phyloP scores from a whole-genome alignment of 257 asterid species.

The Lavandula angustifolia region DNA sequence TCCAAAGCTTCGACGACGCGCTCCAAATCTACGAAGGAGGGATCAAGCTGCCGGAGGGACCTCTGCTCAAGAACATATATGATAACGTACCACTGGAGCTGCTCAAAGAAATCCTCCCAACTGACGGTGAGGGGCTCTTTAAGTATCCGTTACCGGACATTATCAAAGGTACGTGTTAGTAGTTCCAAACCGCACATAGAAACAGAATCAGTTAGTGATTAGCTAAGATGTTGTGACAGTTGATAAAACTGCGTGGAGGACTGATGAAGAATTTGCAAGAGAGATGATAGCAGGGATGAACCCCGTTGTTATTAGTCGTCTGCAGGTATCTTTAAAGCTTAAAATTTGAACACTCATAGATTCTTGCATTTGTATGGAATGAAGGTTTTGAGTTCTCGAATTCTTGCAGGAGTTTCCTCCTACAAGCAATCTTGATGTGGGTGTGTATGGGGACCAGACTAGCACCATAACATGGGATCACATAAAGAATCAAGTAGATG shows the following conservation, averaged over 20 bases:
- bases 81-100: slow-evolving; percentile 50
- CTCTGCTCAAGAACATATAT: slow-evolving; percentile 26
- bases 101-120: slow-evolving; percentile 47
- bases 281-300: slow-evolving; percentile 75
- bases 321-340: slow-evolving; percentile 35
- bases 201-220: neutral
- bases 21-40: slow-evolving; percentile 52
- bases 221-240: slow-evolving; percentile 31
- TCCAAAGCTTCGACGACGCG: slow-evolving; percentile 49
- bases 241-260: slow-evolving; percentile 65
- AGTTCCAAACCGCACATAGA: neutral
- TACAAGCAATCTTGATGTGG: slow-evolving; percentile 45
- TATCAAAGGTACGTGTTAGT: slow-evolving; percentile 43
- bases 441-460: slow-evolving; percentile 47
- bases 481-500: slow-evolving; percentile 41
- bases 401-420: slow-evolving; percentile 62
- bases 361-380: neutral
- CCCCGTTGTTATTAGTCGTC: slow-evolving; percentile 54
- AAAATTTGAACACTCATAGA: neutral
- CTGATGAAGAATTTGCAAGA: slow-evolving; percentile 69
- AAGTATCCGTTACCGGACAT: slow-evolving; percentile 64
- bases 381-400: too few species aligned
- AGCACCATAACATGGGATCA: slow-evolving; percentile 46
- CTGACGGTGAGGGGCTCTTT: slow-evolving; percentile 49
- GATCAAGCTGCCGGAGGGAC: slow-evolving; percentile 40